Base-by-base conservation (phyloP, 495 filamentous ascomycete genomes). In the Xylaria bambusicola region DNA sequence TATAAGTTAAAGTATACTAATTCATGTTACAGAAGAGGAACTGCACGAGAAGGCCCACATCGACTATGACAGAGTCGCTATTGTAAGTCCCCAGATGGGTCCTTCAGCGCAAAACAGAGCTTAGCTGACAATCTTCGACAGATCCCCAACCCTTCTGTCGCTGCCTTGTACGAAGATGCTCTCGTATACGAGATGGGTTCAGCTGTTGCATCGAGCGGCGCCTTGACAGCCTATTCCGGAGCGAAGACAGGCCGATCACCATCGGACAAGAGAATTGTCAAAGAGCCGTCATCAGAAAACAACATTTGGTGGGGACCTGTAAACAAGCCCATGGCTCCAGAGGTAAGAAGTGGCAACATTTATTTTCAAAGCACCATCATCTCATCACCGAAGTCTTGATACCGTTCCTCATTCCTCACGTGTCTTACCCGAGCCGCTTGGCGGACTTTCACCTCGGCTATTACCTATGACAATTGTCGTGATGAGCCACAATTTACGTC, bases 41-140 rank as follows among this genome's bases (percentile, higher is more conserved):
- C 87, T 98, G 41, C 93, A 98, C 75, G 92, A 98, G 77, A 92
- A 90, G 74, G 95, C 94, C 66, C 92, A 98, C 83, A 98, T 98
- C 77, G 94, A 98, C 86, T 98, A 98, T 73, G 90, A 97, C 77
- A 89, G 95, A 66, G 94, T 98, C 66, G 89, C 95, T 58, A 98
- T 98, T 81, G 93, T 96, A 81, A 71, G 88, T 63, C 38, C 8
- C 24, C 44, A 27, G 24, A 20, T 42, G 31, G 5, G 10, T 48
- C 15, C 6, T 51, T 41, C 38, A 33, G 35, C 15, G n/a, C n/a
- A 41, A 27, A 48, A 24, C 45, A 52, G 6, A 9, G 10, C 21
- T 9, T 38, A 15, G n/a, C 63, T 65, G 54, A 59, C 61, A 57
- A 64, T 45, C 63, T 60, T 18, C 26, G 41, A 68, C 67, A 95